phyloP scores from a whole-genome alignment of 164 flowering plant species.

The Malania oleifera region DNA sequence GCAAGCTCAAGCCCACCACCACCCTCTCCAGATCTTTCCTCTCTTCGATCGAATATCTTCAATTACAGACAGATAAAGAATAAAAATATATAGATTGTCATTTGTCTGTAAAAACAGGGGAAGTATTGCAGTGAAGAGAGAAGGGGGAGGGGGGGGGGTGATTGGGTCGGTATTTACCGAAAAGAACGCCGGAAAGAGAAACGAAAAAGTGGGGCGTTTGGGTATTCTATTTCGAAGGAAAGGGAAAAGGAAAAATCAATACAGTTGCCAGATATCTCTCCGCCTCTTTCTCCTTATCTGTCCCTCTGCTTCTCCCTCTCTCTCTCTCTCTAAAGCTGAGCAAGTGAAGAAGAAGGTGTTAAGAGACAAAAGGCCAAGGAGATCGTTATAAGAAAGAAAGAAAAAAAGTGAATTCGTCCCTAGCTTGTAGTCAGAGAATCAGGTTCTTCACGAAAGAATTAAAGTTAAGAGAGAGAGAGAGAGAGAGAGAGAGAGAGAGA shows the following conservation, averaged over 20 bases:
- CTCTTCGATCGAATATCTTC: constrained; percentile 5
- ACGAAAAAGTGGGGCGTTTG: constrained; percentile 19
- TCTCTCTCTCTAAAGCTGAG: constrained; percentile 12
- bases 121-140: constrained; percentile 4
- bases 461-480: constrained; percentile 19
- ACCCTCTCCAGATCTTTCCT: constrained; percentile 18
- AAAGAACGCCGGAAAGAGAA: constrained; percentile 23
- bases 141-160: background rate
- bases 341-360: background rate
- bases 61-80: background rate
- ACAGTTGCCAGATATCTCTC: constrained; percentile 19
- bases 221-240: constrained; percentile 15
- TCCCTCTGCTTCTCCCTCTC: constrained; percentile 1
- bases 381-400: constrained; percentile 9
- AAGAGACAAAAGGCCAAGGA: constrained; percentile 8
- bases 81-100: background rate
- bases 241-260: constrained; percentile 9
- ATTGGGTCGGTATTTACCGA: constrained; percentile 15
- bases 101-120: background rate
- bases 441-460: constrained; percentile 36
- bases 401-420: constrained; percentile 25
- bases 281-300: background rate
- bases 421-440: constrained; percentile 45
- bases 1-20: background rate
- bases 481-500: background rate